Percentiles rank a stretch among this genome's conserved stretches.
Evolutionary conservation across 208 protist genomes (phyloP).

Genomic region (Trypanosoma conorhini): DNA sequence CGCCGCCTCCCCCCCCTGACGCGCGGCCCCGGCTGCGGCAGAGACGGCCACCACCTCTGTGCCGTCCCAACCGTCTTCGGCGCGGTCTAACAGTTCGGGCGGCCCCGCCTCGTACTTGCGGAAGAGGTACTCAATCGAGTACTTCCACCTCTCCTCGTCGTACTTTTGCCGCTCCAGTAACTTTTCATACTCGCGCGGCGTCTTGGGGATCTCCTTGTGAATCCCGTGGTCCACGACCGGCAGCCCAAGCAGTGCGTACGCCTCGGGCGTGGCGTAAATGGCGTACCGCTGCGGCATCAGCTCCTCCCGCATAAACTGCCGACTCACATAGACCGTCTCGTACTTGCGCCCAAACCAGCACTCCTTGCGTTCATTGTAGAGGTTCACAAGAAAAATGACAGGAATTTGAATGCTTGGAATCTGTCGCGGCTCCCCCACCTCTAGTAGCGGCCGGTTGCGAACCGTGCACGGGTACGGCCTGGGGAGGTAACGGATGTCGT

Average conservation of each 20-base stretch:
- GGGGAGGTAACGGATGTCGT: constrained; percentile 84
- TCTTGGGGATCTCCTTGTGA: constrained; percentile 85
- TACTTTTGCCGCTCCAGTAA: constrained; percentile 86
- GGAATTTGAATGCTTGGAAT: constrained; percentile 78
- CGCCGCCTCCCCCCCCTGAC: constrained; percentile 41
- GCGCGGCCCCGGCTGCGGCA: constrained; percentile 29
- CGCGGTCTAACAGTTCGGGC: constrained; percentile 70
- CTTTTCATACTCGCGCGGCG: constrained; percentile 73
- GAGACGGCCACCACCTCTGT: constrained; percentile 46
- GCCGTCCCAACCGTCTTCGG: constrained; percentile 74
- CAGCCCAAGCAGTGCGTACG: constrained; percentile 78
- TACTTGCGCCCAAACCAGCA: constrained; percentile 80
- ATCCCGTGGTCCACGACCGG: constrained; percentile 77
- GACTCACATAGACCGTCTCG: constrained; percentile 85
- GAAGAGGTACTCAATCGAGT: constrained; percentile 90
- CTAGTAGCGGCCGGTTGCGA: constrained; percentile 72
- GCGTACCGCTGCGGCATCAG: constrained; percentile 85
- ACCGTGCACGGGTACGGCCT: constrained; percentile 76
- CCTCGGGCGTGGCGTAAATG: constrained; percentile 88
- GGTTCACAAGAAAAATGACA: constrained; percentile 84
- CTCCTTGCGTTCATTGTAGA: constrained; percentile 67
- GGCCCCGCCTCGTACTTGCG: constrained; percentile 83
- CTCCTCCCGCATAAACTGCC: constrained; percentile 70
- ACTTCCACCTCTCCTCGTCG: constrained; percentile 89
- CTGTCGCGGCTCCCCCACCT: constrained; percentile 79